Evolutionary conservation across 352 stramenopile species (phyloP).

Genomic region (Phytophthora quininea): DNA sequence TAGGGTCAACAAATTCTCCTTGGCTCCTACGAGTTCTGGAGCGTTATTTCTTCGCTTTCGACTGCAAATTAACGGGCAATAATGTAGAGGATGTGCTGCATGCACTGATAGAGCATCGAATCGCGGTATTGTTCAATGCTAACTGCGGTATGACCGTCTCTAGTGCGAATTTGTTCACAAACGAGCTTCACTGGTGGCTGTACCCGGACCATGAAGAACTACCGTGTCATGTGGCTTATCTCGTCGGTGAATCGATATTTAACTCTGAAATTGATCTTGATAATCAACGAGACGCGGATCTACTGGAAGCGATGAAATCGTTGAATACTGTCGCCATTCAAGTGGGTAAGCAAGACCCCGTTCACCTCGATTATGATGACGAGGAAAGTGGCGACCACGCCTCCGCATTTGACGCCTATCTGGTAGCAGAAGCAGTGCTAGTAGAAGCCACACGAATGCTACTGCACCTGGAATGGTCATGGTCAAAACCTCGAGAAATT

Average conservation of each 20-base stretch:
- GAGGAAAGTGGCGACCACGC: conserved; percentile 13
- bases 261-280: background rate
- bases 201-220: conserved; percentile 30
- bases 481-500: conserved; percentile 50
- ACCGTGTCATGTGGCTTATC: conserved; percentile 35
- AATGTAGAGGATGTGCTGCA: conserved; percentile 11
- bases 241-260: conserved; percentile 3
- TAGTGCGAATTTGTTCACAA: conserved; percentile 35
- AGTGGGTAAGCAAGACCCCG: conserved; percentile 19
- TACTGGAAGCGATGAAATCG: conserved; percentile 29
- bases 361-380: conserved; percentile 16
- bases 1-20: conserved; percentile 14
- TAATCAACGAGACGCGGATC: conserved; percentile 28
- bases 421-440: conserved; percentile 64
- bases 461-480: conserved; percentile 41
- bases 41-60: conserved; percentile 35
- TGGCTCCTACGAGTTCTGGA: conserved; percentile 24
- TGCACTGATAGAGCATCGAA: conserved; percentile 14
- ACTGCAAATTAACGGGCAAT: conserved; percentile 16
- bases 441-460: conserved; percentile 55
- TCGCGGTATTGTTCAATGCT: conserved; percentile 37
- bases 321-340: conserved; percentile 21
- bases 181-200: conserved; percentile 36
- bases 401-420: conserved; percentile 60
- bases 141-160: conserved; percentile 38